phyloP scores from a whole-genome alignment of 1,139 yeast genomes.

The Hanseniaspora gamundiae region DNA sequence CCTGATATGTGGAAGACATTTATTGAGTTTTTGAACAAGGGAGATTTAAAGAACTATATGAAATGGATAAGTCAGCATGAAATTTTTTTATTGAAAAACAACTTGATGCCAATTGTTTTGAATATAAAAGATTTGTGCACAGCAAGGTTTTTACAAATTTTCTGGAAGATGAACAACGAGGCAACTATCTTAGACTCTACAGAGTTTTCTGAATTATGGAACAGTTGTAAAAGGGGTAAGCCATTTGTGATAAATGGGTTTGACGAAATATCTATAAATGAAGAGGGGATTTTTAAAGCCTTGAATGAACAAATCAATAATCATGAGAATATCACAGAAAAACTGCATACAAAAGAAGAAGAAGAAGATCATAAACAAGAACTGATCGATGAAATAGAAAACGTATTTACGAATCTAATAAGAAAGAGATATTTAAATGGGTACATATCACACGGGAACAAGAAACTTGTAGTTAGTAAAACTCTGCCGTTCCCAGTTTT shows the following conservation, averaged over 20 bases:
- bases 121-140: slow-evolving; percentile 40
- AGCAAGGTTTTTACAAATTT: slow-evolving; percentile 40
- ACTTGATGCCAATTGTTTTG: slow-evolving; percentile 52
- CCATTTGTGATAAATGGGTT: background rate
- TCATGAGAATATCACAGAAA: background rate
- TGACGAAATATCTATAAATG: background rate
- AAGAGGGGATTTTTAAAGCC: background rate
- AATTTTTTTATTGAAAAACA: slow-evolving; percentile 40
- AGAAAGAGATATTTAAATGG: slow-evolving; percentile 59
- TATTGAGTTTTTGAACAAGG: slow-evolving; percentile 40
- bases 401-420: slow-evolving; percentile 59
- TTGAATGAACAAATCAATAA: background rate
- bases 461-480: slow-evolving; percentile 67
- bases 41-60: slow-evolving; percentile 44
- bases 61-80: slow-evolving; percentile 34
- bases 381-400: slow-evolving; percentile 48
- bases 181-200: slow-evolving; percentile 11
- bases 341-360: background rate
- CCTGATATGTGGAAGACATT: slow-evolving; percentile 15
- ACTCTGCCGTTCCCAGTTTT: slow-evolving; percentile 53
- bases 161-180: slow-evolving; percentile 22
- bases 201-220: background rate
- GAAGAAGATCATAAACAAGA: slow-evolving; percentile 10
- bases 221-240: slow-evolving; percentile 2
- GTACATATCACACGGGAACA: slow-evolving; percentile 64